A percentile compares a stretch with the other conserved stretches of the same genome.
These are phyloP conservation scores for Coprinellus micaceus DNA, from an alignment of 768 basidiomycete genomes.

Conservation along the genomic window DNA sequence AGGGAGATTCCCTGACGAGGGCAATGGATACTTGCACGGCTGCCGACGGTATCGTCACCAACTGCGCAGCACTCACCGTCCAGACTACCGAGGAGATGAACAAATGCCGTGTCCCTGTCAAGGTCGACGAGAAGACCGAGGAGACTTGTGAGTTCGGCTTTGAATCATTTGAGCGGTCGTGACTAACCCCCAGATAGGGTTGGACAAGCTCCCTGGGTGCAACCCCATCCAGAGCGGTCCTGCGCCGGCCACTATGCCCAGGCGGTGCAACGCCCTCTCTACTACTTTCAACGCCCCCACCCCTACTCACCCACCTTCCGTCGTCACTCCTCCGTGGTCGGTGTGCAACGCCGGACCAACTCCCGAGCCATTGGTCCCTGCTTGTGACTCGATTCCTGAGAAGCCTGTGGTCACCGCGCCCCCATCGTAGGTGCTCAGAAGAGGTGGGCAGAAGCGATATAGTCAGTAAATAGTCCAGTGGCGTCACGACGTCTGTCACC, in stretches of 20 bases:
- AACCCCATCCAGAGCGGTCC: conserved; percentile 9
- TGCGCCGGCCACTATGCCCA: not conserved
- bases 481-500: no score
- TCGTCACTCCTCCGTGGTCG: conserved; percentile 6
- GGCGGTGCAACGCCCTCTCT: not conserved
- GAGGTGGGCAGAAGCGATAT: no score
- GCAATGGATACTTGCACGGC: conserved; percentile 9
- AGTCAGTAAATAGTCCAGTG: no score
- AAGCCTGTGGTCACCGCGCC: not conserved
- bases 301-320: conserved; percentile 17
- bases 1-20: conserved; percentile 8
- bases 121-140: conserved; percentile 6
- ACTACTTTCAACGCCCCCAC: conserved; percentile 3
- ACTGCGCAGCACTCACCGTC: conserved; percentile 7
- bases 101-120: conserved; percentile 2
- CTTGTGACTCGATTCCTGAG: conserved; percentile 5
- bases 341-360: conserved; percentile 9
- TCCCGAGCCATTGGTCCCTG: conserved; percentile 1
- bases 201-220: conserved; percentile 8
- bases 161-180: not conserved
- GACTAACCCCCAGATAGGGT: not conserved
- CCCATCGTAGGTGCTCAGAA: not conserved
- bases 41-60: conserved; percentile 6
- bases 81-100: conserved; percentile 10
- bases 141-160: conserved; percentile 1